Conservation (phyloP, 805 yeast genomes). For the Pichia kluyveri region DNA sequence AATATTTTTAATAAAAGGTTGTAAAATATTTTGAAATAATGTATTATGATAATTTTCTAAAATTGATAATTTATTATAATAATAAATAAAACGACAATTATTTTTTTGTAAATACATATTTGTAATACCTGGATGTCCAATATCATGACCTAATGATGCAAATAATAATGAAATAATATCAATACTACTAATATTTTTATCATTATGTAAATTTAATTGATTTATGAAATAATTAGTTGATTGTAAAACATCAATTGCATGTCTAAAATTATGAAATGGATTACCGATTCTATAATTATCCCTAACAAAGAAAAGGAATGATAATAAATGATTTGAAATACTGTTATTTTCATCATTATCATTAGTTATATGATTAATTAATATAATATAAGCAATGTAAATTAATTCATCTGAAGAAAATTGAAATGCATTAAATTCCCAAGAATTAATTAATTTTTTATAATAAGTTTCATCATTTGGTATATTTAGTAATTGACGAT, state of each 20-base stretch:
- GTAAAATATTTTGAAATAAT: constrained; percentile 40
- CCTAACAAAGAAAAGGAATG: constrained; percentile 56
- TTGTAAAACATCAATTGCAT: constrained; percentile 92
- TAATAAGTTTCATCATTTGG: constrained; percentile 14
- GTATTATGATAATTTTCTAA: constrained; percentile 78
- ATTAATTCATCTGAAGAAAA: constrained; percentile 57
- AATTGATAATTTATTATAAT: constrained; percentile 58
- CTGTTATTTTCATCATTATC: background rate
- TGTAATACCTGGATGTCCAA: constrained; percentile 96
- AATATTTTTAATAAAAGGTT: constrained; percentile 8
- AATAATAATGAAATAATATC: constrained; percentile 57
- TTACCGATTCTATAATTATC: constrained; percentile 77
- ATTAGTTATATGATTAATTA: constrained; percentile 22
- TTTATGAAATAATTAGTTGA: constrained; percentile 63
- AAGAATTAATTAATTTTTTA: constrained; percentile 35
- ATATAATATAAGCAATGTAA: constrained; percentile 47
- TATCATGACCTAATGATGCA: constrained; percentile 90
- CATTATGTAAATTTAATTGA: constrained; percentile 7
- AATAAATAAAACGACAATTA: constrained; percentile 52
- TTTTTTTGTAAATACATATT: constrained; percentile 56
- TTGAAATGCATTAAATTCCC: constrained; percentile 69
- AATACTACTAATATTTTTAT: constrained; percentile 22
- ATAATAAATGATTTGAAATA: constrained; percentile 2
- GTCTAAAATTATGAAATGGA: constrained; percentile 91
- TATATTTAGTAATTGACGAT: constrained; percentile 3